Evolutionary conservation across 2,329 filamentous ascomycete genomes (phyloP).

Genomic region (Aspergillus puulaauensis): DNA sequence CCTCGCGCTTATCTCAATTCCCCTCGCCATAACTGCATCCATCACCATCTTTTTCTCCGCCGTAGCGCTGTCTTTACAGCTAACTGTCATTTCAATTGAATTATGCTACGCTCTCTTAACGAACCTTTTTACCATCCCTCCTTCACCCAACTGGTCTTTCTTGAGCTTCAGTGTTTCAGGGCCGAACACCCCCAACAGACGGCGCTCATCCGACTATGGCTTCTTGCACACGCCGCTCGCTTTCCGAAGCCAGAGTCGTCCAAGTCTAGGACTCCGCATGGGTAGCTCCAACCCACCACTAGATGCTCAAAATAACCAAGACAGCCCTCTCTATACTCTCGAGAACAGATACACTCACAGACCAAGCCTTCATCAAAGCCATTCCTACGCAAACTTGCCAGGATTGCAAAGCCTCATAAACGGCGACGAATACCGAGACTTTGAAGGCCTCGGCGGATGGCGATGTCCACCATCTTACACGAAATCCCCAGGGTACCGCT

Average conservation of each 20-base stretch:
- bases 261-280: constrained; percentile 6
- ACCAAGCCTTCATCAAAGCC: constrained; percentile 18
- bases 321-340: background rate
- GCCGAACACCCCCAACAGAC: constrained; percentile 24
- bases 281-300: constrained; percentile 6
- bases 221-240: background rate
- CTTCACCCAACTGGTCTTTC: constrained; percentile 27
- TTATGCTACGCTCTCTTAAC: constrained; percentile 59
- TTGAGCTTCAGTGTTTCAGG: constrained; percentile 31
- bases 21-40: constrained; percentile 62
- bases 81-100: constrained; percentile 64
- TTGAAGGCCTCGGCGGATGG: constrained; percentile 47
- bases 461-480: constrained; percentile 22
- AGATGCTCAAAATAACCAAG: constrained; percentile 4
- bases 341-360: constrained; percentile 8
- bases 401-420: constrained; percentile 29
- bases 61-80: constrained; percentile 60
- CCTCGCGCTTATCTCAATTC: constrained; percentile 61
- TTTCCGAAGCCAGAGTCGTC: constrained; percentile 1
- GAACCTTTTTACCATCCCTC: constrained; percentile 49
- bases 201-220: constrained; percentile 27
- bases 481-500: constrained; percentile 21
- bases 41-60: constrained; percentile 64
- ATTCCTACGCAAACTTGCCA: constrained; percentile 13
- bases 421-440: constrained; percentile 40